Percentiles rank a stretch among this genome's conserved stretches.
These are phyloP conservation scores for Trichoderma sp. DNA, from an alignment of 2,329 filamentous ascomycete species.

Conservation along the genomic window DNA sequence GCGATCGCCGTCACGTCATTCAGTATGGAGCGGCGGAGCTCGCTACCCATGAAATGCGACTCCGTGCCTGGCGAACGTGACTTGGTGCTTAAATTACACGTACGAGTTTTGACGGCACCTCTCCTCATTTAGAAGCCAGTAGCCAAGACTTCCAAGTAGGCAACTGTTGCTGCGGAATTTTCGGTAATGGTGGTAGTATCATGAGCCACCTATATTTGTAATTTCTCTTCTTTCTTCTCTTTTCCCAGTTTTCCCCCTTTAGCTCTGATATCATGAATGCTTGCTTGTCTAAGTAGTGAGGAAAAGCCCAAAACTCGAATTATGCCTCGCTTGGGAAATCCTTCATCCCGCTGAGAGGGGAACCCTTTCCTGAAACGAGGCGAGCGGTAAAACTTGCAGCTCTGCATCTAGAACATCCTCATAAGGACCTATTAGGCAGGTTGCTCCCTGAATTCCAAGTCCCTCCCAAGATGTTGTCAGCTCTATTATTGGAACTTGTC, in stretches of 20 bases:
- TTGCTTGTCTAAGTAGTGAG: not conserved
- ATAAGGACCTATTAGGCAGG: not conserved
- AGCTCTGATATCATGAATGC: not conserved
- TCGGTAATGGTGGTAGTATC: not conserved
- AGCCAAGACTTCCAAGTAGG: not conserved
- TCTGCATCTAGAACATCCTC: not conserved
- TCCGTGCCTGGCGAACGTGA: not conserved
- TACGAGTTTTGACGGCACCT: not conserved
- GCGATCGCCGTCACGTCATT: slow-evolving; percentile 9
- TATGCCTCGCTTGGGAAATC: not conserved
- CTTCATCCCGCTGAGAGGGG: not conserved
- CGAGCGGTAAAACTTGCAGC: not conserved
- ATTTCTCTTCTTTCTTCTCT: not conserved
- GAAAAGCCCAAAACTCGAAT: not conserved
- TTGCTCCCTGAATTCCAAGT: not conserved
- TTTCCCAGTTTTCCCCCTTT: not conserved
- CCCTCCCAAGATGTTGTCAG: not conserved
- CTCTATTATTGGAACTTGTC: not conserved
- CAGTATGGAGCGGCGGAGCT: not conserved
- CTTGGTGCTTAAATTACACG: not conserved
- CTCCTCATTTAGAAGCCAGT: not conserved
- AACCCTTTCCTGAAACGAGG: not conserved
- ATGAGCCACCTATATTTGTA: not conserved
- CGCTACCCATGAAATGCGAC: slow-evolving; percentile 7
- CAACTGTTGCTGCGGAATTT: not conserved